A percentile compares a stretch with the other conserved stretches of the same genome.
These are phyloP conservation scores for Euphrasia arctica DNA, from an alignment of 305 asterid species.

Conservation along the genomic window DNA sequence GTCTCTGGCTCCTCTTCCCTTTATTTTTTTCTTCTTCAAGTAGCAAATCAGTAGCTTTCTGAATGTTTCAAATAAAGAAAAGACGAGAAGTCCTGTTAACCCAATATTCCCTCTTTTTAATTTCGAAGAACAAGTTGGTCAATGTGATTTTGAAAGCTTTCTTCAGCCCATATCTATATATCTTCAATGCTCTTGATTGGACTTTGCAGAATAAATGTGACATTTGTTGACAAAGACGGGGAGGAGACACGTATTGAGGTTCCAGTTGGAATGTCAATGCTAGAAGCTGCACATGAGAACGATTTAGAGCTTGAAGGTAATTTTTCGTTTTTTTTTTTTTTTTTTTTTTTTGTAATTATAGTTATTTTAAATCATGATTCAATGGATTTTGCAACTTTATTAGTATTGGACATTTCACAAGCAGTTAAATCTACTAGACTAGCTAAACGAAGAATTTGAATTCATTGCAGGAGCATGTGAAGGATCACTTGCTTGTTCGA, in stretches of 20 bases:
- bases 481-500: slow-evolving; percentile 99
- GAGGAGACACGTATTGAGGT: slow-evolving; percentile 80
- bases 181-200: slow-evolving; percentile 18
- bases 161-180: background rate
- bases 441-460: slow-evolving; percentile 10
- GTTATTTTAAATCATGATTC: background rate
- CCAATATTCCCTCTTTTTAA: too few species aligned
- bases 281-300: slow-evolving; percentile 98
- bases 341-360: background rate
- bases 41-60: background rate
- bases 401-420: slow-evolving; percentile 8
- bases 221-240: slow-evolving; percentile 91
- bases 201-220: slow-evolving; percentile 71
- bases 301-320: slow-evolving; percentile 96
- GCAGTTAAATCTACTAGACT: background rate
- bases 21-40: slow-evolving; percentile 10
- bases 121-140: too few species aligned
- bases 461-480: slow-evolving; percentile 92
- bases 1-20: slow-evolving; percentile 12
- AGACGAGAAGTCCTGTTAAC: too few species aligned
- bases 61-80: too few species aligned
- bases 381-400: slow-evolving; percentile 7
- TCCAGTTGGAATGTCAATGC: slow-evolving; percentile 92
- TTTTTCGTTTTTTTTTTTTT: slow-evolving; percentile 1
- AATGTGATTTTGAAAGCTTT: slow-evolving; percentile 18